A percentile compares a stretch with the other conserved stretches of the same genome.
Conservation (phyloP, 2,329 filamentous ascomycete genomes). For the Zalaria sp. region DNA sequence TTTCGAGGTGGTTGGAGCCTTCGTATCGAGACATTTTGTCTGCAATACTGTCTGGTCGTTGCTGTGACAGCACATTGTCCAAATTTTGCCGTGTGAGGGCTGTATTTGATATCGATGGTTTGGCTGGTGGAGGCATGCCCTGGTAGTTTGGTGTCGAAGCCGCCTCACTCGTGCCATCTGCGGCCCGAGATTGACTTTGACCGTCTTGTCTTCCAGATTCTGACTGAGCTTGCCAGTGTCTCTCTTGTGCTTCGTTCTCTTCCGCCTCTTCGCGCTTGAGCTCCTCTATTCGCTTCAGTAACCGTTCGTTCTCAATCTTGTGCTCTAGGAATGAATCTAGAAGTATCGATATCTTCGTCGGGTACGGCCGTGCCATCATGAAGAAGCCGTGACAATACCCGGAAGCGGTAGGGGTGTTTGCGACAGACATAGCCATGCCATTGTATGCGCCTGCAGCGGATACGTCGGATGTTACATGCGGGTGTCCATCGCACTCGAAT, state of each 20-base stretch:
- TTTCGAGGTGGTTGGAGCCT: conserved; percentile 60
- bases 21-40: conserved; percentile 81
- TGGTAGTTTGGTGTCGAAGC: conserved; percentile 24
- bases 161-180: conserved; percentile 3
- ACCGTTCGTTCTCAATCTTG: conserved; percentile 87
- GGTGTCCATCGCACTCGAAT: conserved; percentile 85
- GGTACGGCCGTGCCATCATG: conserved; percentile 83
- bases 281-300: conserved; percentile 72
- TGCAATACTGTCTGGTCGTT: conserved; percentile 58
- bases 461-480: conserved; percentile 63
- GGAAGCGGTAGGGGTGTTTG: conserved; percentile 38
- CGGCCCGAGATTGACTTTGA: conserved; percentile 10
- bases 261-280: conserved; percentile 75
- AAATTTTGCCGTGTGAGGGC: conserved; percentile 68
- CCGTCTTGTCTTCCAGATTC: conserved; percentile 35
- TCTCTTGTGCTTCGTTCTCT: conserved; percentile 54
- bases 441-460: conserved; percentile 19
- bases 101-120: conserved; percentile 46
- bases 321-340: conserved; percentile 91
- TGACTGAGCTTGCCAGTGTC: conserved; percentile 37
- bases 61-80: conserved; percentile 53
- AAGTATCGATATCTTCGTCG: conserved; percentile 70
- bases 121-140: conserved; percentile 53
- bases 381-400: conserved; percentile 80
- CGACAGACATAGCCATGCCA: conserved; percentile 28